Evolutionary conservation across 2,329 filamentous ascomycete species (phyloP).

Genomic region (Diaporthe sp.): DNA sequence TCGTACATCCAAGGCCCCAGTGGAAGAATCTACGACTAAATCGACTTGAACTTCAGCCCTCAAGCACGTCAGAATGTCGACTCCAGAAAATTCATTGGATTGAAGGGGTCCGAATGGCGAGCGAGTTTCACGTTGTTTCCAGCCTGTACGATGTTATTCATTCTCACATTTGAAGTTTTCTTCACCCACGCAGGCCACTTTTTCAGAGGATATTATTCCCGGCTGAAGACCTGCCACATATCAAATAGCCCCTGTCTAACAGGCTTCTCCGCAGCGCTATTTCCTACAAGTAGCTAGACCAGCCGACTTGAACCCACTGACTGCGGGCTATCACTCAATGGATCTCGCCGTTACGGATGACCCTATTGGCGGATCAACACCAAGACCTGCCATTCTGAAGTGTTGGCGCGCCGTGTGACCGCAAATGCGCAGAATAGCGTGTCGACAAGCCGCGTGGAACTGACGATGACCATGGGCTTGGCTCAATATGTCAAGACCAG

Average conservation of each 20-base stretch:
- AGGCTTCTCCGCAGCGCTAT: slow-evolving; percentile 31
- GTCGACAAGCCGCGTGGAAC: neutral
- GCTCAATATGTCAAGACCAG: neutral
- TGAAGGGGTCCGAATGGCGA: neutral
- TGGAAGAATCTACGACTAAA: neutral
- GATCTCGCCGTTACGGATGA: neutral
- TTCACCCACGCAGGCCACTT: neutral
- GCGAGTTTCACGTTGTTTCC: too few relatives aligned
- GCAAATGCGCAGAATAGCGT: slow-evolving; percentile 9
- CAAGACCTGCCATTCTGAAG: slow-evolving; percentile 14
- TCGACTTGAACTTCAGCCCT: neutral
- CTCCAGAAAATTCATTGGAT: neutral
- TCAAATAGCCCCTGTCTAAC: neutral
- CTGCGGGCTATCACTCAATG: slow-evolving; percentile 9
- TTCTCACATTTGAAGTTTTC: too few relatives aligned
- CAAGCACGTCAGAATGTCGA: too few relatives aligned
- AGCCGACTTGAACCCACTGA: slow-evolving; percentile 12
- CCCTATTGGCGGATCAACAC: slow-evolving; percentile 28
- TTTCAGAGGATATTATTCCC: slow-evolving; percentile 1
- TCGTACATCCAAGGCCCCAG: neutral
- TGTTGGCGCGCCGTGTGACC: slow-evolving; percentile 21
- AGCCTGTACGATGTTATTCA: neutral
- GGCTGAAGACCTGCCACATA: neutral
- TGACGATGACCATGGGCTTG: slow-evolving; percentile 6
- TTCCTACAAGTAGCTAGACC: slow-evolving; percentile 13